phyloP scores from a whole-genome alignment of 2,329 filamentous ascomycete genomes.

The Talaromyces atroroseus region DNA sequence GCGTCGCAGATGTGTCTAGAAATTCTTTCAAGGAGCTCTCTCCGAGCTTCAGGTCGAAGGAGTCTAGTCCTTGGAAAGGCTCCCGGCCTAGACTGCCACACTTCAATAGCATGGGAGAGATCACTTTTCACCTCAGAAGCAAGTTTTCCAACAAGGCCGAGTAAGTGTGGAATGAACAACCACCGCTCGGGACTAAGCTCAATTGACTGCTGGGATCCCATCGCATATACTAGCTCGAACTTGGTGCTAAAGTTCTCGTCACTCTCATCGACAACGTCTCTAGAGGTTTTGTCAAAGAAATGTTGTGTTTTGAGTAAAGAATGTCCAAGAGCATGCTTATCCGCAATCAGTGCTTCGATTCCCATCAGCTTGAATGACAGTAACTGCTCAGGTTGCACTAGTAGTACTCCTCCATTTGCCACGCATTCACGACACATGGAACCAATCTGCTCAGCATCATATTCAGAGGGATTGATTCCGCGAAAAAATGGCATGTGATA shows the following conservation, averaged over 20 bases:
- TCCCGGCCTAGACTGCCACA: neutral
- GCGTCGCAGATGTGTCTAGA: neutral
- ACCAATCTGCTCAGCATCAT: slow-evolving; percentile 29
- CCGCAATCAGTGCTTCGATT: slow-evolving; percentile 43
- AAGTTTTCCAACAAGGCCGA: slow-evolving; percentile 25
- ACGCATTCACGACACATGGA: slow-evolving; percentile 45
- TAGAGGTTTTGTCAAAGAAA: slow-evolving; percentile 40
- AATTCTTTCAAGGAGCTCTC: neutral
- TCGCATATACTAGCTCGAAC: slow-evolving; percentile 59
- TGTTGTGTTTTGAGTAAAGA: slow-evolving; percentile 39
- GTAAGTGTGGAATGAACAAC: slow-evolving; percentile 50
- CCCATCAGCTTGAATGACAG: slow-evolving; percentile 61
- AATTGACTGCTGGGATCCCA: slow-evolving; percentile 48
- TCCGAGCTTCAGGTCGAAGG: neutral
- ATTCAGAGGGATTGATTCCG: slow-evolving; percentile 31
- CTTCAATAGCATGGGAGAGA: neutral
- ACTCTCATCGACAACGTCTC: slow-evolving; percentile 60
- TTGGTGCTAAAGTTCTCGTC: slow-evolving; percentile 58
- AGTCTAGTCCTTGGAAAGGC: neutral
- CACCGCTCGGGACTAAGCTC: slow-evolving; percentile 54
- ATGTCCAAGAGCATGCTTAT: slow-evolving; percentile 24
- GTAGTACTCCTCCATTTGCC: slow-evolving; percentile 48
- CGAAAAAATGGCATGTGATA: slow-evolving; percentile 47
- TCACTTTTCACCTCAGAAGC: neutral
- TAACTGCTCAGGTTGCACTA: slow-evolving; percentile 49